Base-by-base conservation (phyloP, 179 eudicot genomes). In the Drosera spatulata region DNA sequence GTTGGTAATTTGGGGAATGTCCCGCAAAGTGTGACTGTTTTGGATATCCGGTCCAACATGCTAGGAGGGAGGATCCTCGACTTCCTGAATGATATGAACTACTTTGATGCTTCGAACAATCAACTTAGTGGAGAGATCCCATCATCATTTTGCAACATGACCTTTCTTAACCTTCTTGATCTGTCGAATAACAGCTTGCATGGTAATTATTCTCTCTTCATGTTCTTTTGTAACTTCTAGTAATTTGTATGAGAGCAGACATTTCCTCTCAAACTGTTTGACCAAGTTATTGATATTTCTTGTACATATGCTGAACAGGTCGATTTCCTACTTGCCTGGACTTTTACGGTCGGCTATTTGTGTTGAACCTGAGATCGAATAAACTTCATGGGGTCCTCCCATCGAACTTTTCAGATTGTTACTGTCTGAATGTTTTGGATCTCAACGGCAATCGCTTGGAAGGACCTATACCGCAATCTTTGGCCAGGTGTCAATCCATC, bases 391-490 rank as follows among this genome's bases (percentile, higher is more conserved):
- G 63, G 0, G n/a, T 41, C 44, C 6, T 53, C 7, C 41, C 56
- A 13, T 33, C 39, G 7, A 10, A 4, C 39, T 53, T 53, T 33
- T 37, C 0, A 4, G 33, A n/a, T 5, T 53, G 56, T 12, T 4
- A 39, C 2, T 6, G 56, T 10, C 33, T 53, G 41, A 13, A 4
- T 1, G 52, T 41, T 15, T 22, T 77, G 3, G 33, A 64, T 13
- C 65, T 77, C 61, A 64, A 52, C 39, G 69, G 72, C 3, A 77
- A 77, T 45, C 39, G 57, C 2, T 67, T 71, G 14, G 58, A 63
- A 60, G 81, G 75, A 48, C 10, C 22, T 2, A 13, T 77, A 0
- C 75, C 75, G 6, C 42, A 4, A 42, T 60, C 73, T 33, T 60
- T 73, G 55, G 41, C 10, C 5, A 40, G 50, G 4, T 66, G 75